Evolutionary conservation across 2,329 filamentous ascomycete species (phyloP).

Genomic region (Stachybotrys chartarum): DNA sequence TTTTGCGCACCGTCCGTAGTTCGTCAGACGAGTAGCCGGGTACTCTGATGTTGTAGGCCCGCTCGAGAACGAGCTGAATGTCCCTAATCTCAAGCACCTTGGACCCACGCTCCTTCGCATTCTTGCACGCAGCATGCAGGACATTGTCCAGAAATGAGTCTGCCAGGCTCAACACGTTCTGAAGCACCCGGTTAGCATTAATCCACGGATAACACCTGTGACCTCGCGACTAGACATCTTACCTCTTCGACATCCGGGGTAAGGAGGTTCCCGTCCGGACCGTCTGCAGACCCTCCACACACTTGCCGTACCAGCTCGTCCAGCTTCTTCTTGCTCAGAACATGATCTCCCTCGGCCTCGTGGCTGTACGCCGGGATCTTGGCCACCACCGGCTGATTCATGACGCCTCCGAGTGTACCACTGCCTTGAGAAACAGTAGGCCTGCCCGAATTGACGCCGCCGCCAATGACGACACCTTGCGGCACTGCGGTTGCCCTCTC

Average conservation of each 20-base stretch:
- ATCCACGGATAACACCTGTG: not conserved
- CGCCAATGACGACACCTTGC: conserved; percentile 62
- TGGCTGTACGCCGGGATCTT: conserved; percentile 79
- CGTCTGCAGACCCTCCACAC: conserved; percentile 68
- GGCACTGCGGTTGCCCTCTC: conserved; percentile 62
- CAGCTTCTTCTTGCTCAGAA: conserved; percentile 96
- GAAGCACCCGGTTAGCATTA: conserved; percentile 8
- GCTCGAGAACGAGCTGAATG: conserved; percentile 74
- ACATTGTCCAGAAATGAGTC: conserved; percentile 95
- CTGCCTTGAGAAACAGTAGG: conserved; percentile 80
- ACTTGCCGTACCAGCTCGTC: conserved; percentile 94
- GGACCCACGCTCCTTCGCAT: conserved; percentile 87
- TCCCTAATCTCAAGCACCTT: conserved; percentile 86
- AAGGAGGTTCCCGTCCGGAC: conserved; percentile 68
- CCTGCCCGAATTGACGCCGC: conserved; percentile 56
- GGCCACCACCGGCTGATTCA: conserved; percentile 78
- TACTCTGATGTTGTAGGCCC: conserved; percentile 84
- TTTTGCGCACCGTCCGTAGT: conserved; percentile 87
- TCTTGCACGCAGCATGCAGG: conserved; percentile 76
- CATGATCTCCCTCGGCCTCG: conserved; percentile 84
- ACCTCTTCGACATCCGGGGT: conserved; percentile 96
- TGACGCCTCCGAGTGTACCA: conserved; percentile 70
- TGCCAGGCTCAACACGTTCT: conserved; percentile 83
- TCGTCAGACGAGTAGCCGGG: conserved; percentile 94
- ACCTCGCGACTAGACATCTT: conserved; percentile 19